These are phyloP conservation scores for Globisporangium paroecandrum DNA, from an alignment of 352 stramenopile species.

Conservation along the genomic window DNA sequence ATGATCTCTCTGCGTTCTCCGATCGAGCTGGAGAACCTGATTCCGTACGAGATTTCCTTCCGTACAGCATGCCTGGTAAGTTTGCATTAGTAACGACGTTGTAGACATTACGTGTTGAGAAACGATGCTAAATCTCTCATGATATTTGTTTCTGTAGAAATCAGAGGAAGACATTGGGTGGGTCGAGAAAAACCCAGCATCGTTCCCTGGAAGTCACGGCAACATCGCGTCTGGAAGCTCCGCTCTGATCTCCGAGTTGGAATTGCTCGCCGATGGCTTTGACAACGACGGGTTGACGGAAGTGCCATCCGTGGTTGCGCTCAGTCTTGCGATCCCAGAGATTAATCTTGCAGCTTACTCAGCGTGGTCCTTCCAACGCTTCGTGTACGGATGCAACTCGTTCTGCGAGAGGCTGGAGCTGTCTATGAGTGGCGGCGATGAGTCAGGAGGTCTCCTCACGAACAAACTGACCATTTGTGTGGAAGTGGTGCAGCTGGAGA, in stretches of 20 bases:
- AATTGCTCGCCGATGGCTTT: conserved; percentile 56
- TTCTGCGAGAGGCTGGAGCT: conserved; percentile 72
- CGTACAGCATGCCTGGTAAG: conserved; percentile 68
- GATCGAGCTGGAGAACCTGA: conserved; percentile 72
- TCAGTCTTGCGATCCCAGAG: conserved; percentile 67
- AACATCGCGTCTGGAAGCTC: conserved; percentile 53
- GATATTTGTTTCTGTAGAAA: conserved; percentile 39
- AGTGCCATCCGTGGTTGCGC: conserved; percentile 57
- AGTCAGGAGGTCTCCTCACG: conserved; percentile 17
- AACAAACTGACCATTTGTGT: conserved; percentile 66
- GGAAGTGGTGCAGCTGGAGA: conserved; percentile 52
- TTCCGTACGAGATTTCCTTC: conserved; percentile 70
- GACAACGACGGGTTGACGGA: conserved; percentile 31
- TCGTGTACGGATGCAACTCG: conserved; percentile 67
- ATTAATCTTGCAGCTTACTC: conserved; percentile 58
- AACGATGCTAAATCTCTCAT: conserved; percentile 10
- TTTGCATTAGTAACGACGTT: conserved; percentile 15
- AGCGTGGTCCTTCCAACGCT: conserved; percentile 44
- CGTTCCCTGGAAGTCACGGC: conserved; percentile 58
- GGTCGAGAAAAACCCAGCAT: conserved; percentile 61
- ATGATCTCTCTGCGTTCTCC: conserved; percentile 63
- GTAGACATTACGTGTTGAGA: background rate
- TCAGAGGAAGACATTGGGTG: conserved; percentile 56
- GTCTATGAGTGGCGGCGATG: conserved; percentile 35
- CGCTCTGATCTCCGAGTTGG: conserved; percentile 60